Evolutionary conservation across 2,329 filamentous ascomycete genomes (phyloP).

Genomic region (Alternaria incomplexa): DNA sequence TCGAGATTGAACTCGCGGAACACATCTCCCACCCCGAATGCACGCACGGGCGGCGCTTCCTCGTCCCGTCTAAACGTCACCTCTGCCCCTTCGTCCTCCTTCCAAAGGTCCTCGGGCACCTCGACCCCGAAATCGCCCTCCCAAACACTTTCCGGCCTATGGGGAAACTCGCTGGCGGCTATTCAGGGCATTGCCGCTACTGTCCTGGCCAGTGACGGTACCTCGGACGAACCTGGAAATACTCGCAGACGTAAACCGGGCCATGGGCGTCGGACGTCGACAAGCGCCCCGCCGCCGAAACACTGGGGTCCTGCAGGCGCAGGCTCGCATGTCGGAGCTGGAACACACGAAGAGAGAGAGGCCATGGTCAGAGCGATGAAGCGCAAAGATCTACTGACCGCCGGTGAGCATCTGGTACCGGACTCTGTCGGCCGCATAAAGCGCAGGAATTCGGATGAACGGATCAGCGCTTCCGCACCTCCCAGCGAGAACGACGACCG

Average conservation of each 20-base stretch:
- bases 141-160: slow-evolving; percentile 51
- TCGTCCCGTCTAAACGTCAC: slow-evolving; percentile 41
- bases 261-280: slow-evolving; percentile 39
- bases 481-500: slow-evolving; percentile 66
- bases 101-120: slow-evolving; percentile 28
- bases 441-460: slow-evolving; percentile 72
- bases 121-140: slow-evolving; percentile 33
- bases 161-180: slow-evolving; percentile 57
- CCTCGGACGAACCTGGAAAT: slow-evolving; percentile 18
- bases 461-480: slow-evolving; percentile 53
- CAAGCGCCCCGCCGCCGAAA: slow-evolving; percentile 49
- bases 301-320: slow-evolving; percentile 56
- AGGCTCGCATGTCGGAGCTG: slow-evolving; percentile 50
- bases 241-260: slow-evolving; percentile 38
- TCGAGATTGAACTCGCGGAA: slow-evolving; percentile 40
- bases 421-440: slow-evolving; percentile 62
- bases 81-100: slow-evolving; percentile 34
- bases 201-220: slow-evolving; percentile 52
- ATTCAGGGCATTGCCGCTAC: slow-evolving; percentile 58
- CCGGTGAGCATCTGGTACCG: slow-evolving; percentile 48
- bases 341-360: slow-evolving; percentile 55
- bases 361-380: slow-evolving; percentile 57
- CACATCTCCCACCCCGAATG: slow-evolving; percentile 51
- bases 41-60: slow-evolving; percentile 28
- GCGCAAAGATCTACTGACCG: slow-evolving; percentile 55